Evolutionary conservation across 2,329 filamentous ascomycete species (phyloP), one percentile per base, ranked within the genome.

Genomic region (Pseudocercospora vitis): DNA sequence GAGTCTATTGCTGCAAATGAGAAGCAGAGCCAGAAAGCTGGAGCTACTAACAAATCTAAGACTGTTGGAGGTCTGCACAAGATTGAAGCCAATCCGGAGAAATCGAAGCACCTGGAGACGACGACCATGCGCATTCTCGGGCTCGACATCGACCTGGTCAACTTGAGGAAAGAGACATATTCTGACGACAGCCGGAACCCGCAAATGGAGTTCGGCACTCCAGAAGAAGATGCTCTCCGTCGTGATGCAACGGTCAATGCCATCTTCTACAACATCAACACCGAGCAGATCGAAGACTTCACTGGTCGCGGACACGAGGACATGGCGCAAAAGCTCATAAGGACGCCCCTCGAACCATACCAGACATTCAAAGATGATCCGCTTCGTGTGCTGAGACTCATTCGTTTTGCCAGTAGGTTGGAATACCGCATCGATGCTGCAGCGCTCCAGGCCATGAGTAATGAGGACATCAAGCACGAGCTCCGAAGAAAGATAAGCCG

Each of bases 311-410:
- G 94, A 0, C 75, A 95, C 29, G 68, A 80, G 6, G 92, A 97
- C 67, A 83, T 97, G 82, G 70, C 78, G 28, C 75, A 77, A 1
- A 81, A 82, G 56, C 75, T 91, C 46, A 91, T 99, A 60, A 81
- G 87, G 50, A 97, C 94, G 2, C 92, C 92, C 0, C 74, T 97
- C 35, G 87, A 91, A 48, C 91, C 92, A 19, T 85, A 89, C 48
- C 88, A 95, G 68, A 99, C 92, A 0, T 97, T 99, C 73, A 90
- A 86, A 70, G 92, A 97, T 67, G 92, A 97, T 66, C 94, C 94
- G 9, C 76, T 99, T 19, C 82, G 94, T 14, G 88, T 97, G 3
- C 75, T 97, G 56, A 83, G 92, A 44, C 77, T 97, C 48, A 87
- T 99, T 46, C 84, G 94, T 52, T 97, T 99, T 73, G 89, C 92